Evolutionary conservation across 202 grass and related monocot genomes (phyloP).

Genomic region (Dendrocalamus latiflorus): DNA sequence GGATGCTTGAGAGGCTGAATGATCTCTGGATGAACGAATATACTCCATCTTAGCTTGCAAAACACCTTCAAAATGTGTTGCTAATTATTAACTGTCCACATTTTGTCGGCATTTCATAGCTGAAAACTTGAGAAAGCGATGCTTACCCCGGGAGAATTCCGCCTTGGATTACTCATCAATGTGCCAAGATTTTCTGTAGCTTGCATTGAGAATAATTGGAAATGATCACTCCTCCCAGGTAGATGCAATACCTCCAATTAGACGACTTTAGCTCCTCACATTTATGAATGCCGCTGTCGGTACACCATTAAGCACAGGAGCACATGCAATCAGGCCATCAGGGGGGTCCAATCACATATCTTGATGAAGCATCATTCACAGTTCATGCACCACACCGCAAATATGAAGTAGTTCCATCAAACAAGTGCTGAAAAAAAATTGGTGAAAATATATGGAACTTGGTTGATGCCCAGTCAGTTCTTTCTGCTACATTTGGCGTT

Average conservation of each 20-base stretch:
- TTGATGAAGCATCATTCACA: conserved; percentile 17
- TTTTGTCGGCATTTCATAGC: not conserved
- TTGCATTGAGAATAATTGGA: not conserved
- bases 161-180: not conserved
- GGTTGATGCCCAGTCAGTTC: not conserved
- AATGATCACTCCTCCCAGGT: not conserved
- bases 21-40: not conserved
- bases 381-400: conserved; percentile 1
- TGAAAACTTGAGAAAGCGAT: not conserved
- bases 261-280: not conserved
- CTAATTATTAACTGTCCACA: not conserved
- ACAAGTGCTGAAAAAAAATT: not conserved
- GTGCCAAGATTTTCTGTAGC: not conserved
- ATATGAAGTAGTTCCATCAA: not conserved
- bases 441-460: not conserved
- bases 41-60: not conserved
- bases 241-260: not conserved
- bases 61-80: not conserved
- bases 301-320: conserved; percentile 4
- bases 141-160: not conserved
- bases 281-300: conserved; percentile 17
- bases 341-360: not conserved
- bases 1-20: not conserved
- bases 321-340: conserved; percentile 5
- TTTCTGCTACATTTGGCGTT: not conserved